These are phyloP conservation scores for Exserohilum turcica DNA, from an alignment of 2,329 filamentous ascomycete genomes.

Conservation along the genomic window DNA sequence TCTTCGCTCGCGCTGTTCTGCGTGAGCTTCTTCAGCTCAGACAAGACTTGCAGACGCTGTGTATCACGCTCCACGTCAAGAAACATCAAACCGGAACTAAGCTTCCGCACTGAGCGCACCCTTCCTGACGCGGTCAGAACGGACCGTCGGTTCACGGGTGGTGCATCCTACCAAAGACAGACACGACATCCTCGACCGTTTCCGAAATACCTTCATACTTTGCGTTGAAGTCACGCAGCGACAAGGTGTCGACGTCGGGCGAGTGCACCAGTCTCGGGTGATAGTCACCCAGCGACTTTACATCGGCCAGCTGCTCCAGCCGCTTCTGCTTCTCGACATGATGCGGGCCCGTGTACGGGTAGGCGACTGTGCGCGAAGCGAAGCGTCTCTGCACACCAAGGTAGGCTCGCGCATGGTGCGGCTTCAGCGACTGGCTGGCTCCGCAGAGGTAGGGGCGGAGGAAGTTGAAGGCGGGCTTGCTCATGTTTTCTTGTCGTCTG, in stretches of 20 bases:
- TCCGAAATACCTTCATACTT: conserved; percentile 38
- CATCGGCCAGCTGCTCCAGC: conserved; percentile 59
- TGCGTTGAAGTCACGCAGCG: conserved; percentile 36
- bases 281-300: conserved; percentile 55
- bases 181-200: conserved; percentile 36
- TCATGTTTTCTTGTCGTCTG: conserved; percentile 51
- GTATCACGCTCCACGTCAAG: conserved; percentile 78
- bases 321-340: conserved; percentile 59
- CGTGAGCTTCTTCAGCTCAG: conserved; percentile 64
- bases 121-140: conserved; percentile 64
- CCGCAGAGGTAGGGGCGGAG: conserved; percentile 62
- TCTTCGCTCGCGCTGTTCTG: conserved; percentile 47
- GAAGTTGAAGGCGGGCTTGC: conserved; percentile 55
- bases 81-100: conserved; percentile 81
- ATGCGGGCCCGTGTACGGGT: conserved; percentile 37
- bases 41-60: conserved; percentile 74
- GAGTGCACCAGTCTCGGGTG: conserved; percentile 58
- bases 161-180: conserved; percentile 41
- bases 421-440: conserved; percentile 45
- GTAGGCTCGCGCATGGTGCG: conserved; percentile 59
- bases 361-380: conserved; percentile 23
- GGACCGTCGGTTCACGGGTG: not conserved
- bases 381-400: conserved; percentile 47
- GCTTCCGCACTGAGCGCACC: conserved; percentile 70
- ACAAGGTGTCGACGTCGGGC: conserved; percentile 24